A percentile compares a stretch with the other conserved stretches of the same genome.
Evolutionary conservation across 1,284 basidiomycete species (phyloP).

Genomic region (Inonotus hispidus): DNA sequence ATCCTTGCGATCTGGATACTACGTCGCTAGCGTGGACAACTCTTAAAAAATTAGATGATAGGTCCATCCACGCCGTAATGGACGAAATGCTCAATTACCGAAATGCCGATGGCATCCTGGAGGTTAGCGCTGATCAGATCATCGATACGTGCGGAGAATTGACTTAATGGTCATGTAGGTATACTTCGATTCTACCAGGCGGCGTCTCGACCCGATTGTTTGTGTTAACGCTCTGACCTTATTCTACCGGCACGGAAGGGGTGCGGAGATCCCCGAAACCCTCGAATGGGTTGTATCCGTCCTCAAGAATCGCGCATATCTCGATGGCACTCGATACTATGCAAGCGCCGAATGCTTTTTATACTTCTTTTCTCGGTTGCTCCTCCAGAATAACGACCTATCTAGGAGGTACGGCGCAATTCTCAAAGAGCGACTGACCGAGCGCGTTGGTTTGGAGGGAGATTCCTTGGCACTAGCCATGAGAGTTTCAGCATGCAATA

Average conservation of each 20-base stretch:
- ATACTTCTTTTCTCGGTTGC: slow-evolving; percentile 46
- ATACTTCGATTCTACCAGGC: slow-evolving; percentile 18
- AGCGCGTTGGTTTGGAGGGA: slow-evolving; percentile 12
- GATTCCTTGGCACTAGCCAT: slow-evolving; percentile 16
- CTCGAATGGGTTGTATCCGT: slow-evolving; percentile 47
- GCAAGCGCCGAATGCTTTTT: slow-evolving; percentile 48
- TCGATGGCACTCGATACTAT: slow-evolving; percentile 54
- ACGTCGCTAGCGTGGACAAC: slow-evolving; percentile 17
- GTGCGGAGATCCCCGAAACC: slow-evolving; percentile 40
- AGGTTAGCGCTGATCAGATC: not conserved
- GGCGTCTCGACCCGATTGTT: slow-evolving; percentile 38
- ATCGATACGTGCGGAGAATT: not conserved
- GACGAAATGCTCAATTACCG: not conserved
- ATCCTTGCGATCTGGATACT: slow-evolving; percentile 17
- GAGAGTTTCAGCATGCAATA: slow-evolving; percentile 14
- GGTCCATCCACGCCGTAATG: slow-evolving; percentile 8
- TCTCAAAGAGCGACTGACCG: slow-evolving; percentile 7
- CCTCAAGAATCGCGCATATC: slow-evolving; percentile 46
- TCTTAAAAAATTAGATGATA: not conserved
- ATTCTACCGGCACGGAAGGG: slow-evolving; percentile 46
- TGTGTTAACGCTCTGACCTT: slow-evolving; percentile 46
- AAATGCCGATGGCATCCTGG: not conserved
- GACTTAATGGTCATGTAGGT: not conserved
- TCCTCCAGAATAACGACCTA: slow-evolving; percentile 21
- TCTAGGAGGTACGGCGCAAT: not conserved